Evolutionary conservation across 2,329 filamentous ascomycete genomes (phyloP).

Genomic region (Epichloe bromicola): DNA sequence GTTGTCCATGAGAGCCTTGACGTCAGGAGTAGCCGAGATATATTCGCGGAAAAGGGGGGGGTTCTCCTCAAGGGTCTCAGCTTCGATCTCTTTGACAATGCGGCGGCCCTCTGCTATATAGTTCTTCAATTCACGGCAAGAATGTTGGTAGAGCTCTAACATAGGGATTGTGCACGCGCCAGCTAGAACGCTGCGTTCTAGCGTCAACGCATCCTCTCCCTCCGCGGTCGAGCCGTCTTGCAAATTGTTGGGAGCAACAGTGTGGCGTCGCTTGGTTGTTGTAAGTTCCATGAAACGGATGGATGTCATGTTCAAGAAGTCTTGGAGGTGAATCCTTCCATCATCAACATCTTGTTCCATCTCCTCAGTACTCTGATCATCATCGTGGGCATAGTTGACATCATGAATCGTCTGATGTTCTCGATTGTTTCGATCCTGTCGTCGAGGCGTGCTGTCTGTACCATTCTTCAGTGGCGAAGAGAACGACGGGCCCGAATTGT

Average conservation of each 20-base stretch:
- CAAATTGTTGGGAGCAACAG: slow-evolving; percentile 46
- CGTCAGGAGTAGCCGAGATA: slow-evolving; percentile 67
- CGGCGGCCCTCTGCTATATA: slow-evolving; percentile 89
- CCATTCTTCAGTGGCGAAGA: slow-evolving; percentile 35
- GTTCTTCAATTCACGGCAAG: slow-evolving; percentile 87
- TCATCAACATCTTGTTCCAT: slow-evolving; percentile 37
- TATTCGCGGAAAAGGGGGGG: slow-evolving; percentile 92
- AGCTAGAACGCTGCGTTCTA: slow-evolving; percentile 74
- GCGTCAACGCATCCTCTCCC: slow-evolving; percentile 38
- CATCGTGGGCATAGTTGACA: slow-evolving; percentile 30
- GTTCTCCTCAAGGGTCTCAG: slow-evolving; percentile 78
- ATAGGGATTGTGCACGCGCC: slow-evolving; percentile 86
- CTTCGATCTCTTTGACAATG: slow-evolving; percentile 83
- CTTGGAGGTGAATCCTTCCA: slow-evolving; percentile 65
- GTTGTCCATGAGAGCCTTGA: slow-evolving; percentile 81
- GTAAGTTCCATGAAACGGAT: slow-evolving; percentile 98
- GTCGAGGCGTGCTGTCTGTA: slow-evolving; percentile 40
- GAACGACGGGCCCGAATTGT: slow-evolving; percentile 28
- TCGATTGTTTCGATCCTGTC: slow-evolving; percentile 40
- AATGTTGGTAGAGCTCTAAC: slow-evolving; percentile 90
- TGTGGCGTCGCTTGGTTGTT: slow-evolving; percentile 88
- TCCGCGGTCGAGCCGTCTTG: slow-evolving; percentile 28
- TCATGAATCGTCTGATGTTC: slow-evolving; percentile 33
- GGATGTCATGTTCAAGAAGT: slow-evolving; percentile 89
- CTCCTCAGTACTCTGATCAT: slow-evolving; percentile 27